Percentiles rank a stretch among this genome's conserved stretches.
These are phyloP conservation scores for Heteromeles arbutifolia DNA, from an alignment of 306 rosid species.

Conservation along the genomic window DNA sequence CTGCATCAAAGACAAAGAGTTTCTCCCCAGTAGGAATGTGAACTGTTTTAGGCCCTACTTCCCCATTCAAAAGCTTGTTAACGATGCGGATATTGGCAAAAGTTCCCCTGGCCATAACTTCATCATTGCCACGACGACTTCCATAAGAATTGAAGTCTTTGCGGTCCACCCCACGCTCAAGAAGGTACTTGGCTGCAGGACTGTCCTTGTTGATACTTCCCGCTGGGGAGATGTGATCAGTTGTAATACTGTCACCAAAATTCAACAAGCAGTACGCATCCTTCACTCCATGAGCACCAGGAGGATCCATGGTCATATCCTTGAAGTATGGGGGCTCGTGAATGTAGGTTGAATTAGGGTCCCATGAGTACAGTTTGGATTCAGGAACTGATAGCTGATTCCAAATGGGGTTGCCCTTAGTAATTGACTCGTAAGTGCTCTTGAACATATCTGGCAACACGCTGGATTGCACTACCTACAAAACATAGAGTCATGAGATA, in stretches of 20 bases:
- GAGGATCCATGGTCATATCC: conserved; percentile 79
- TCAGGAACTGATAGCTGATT: conserved; percentile 63
- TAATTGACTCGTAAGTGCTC: conserved; percentile 72
- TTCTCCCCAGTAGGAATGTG: conserved; percentile 84
- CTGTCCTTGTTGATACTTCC: conserved; percentile 94
- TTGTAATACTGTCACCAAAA: conserved; percentile 90
- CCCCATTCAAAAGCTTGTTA: conserved; percentile 86
- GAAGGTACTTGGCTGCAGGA: conserved; percentile 82
- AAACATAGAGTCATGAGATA: conserved; percentile 19
- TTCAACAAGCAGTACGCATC: conserved; percentile 86
- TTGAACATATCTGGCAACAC: conserved; percentile 81
- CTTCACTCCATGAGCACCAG: conserved; percentile 76
- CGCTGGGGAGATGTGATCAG: conserved; percentile 96
- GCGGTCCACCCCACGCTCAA: conserved; percentile 71
- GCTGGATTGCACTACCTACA: conserved; percentile 79
- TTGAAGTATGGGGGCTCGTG: conserved; percentile 95
- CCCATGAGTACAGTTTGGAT: conserved; percentile 72
- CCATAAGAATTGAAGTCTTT: conserved; percentile 94
- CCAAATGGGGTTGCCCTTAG: conserved; percentile 85
- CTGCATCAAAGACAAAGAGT: conserved; percentile 73
- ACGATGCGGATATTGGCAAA: conserved; percentile 88
- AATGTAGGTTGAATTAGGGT: conserved; percentile 77
- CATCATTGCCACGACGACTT: conserved; percentile 93
- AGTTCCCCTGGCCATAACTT: conserved; percentile 94
- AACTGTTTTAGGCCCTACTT: conserved; percentile 81